phyloP scores from a whole-genome alignment of 371 early-diverging fungal genomes.

The Funneliformis caledonium region DNA sequence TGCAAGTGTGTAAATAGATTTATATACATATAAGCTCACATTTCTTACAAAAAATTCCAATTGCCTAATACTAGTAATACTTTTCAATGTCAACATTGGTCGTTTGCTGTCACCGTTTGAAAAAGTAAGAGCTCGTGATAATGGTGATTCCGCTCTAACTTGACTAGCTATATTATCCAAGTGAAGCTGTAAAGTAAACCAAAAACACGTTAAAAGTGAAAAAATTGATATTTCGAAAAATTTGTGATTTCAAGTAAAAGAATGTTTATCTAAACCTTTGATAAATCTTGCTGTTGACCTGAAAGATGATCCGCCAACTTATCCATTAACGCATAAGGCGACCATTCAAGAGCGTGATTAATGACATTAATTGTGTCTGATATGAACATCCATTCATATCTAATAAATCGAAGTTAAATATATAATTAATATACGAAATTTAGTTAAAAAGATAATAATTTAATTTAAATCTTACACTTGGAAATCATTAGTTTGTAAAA shows the following conservation, averaged over 20 bases:
- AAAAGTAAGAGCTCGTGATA: slow-evolving; percentile 23
- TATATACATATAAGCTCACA: slow-evolving; percentile 73
- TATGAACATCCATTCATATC: slow-evolving; percentile 93
- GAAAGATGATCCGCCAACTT: slow-evolving; percentile 55
- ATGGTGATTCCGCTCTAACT: background rate
- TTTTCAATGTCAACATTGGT: slow-evolving; percentile 74
- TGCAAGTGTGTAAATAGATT: slow-evolving; percentile 70
- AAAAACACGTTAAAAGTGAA: background rate
- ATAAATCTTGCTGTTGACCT: slow-evolving; percentile 38
- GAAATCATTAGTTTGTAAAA: slow-evolving; percentile 81
- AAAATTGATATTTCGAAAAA: background rate
- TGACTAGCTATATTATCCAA: slow-evolving; percentile 9
- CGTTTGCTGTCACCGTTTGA: slow-evolving; percentile 59
- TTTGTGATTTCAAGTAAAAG: background rate
- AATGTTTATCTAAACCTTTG: background rate
- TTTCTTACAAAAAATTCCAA: slow-evolving; percentile 78
- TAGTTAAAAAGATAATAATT: background rate
- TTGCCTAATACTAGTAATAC: slow-evolving; percentile 68
- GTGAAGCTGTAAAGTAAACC: background rate
- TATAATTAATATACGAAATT: background rate
- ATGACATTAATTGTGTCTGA: slow-evolving; percentile 78
- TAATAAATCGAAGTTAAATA: slow-evolving; percentile 41
- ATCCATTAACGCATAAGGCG: slow-evolving; percentile 65
- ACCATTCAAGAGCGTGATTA: slow-evolving; percentile 49
- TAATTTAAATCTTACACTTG: slow-evolving; percentile 65